phyloP scores from a whole-genome alignment of 176 grass and related monocot species.

The Ensete glaucum region DNA sequence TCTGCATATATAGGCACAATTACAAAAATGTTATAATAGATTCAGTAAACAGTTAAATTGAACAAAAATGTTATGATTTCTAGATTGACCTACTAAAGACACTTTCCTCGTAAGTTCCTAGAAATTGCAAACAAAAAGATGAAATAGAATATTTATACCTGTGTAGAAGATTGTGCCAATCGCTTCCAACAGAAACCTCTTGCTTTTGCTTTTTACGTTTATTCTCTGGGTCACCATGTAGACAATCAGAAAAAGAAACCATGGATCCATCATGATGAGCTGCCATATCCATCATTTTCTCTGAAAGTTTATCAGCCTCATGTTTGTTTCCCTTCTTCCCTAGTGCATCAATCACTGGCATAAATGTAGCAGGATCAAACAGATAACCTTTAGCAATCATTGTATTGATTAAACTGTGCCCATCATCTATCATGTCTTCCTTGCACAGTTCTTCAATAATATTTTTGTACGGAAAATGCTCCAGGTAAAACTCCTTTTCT shows the following conservation, averaged over 20 bases:
- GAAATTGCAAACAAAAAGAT: neutral
- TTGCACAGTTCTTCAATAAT: conserved; percentile 64
- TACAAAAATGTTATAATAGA: conserved; percentile 18
- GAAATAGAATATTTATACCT: conserved; percentile 38
- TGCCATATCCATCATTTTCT: conserved; percentile 86
- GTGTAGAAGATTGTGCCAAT: conserved; percentile 71
- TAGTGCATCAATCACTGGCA: conserved; percentile 76
- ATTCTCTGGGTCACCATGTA: conserved; percentile 17
- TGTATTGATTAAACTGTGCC: conserved; percentile 43
- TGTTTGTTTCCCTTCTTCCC: conserved; percentile 62
- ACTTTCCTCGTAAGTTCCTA: neutral
- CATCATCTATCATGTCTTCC: conserved; percentile 45
- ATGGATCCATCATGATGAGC: conserved; percentile 16
- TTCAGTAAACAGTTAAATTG: conserved; percentile 8
- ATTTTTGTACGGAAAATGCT: conserved; percentile 66
- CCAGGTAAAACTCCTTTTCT: conserved; percentile 57
- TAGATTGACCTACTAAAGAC: too few relatives aligned
- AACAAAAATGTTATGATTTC: conserved; percentile 6
- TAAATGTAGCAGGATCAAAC: conserved; percentile 75
- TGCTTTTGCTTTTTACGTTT: conserved; percentile 25
- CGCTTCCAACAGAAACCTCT: conserved; percentile 30
- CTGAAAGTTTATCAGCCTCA: conserved; percentile 67
- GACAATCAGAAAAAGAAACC: neutral
- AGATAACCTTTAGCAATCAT: conserved; percentile 51
- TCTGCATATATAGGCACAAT: conserved; percentile 35